Conservation (phyloP, 2,329 filamentous ascomycete species). For the Epicoccum sorghinum region DNA sequence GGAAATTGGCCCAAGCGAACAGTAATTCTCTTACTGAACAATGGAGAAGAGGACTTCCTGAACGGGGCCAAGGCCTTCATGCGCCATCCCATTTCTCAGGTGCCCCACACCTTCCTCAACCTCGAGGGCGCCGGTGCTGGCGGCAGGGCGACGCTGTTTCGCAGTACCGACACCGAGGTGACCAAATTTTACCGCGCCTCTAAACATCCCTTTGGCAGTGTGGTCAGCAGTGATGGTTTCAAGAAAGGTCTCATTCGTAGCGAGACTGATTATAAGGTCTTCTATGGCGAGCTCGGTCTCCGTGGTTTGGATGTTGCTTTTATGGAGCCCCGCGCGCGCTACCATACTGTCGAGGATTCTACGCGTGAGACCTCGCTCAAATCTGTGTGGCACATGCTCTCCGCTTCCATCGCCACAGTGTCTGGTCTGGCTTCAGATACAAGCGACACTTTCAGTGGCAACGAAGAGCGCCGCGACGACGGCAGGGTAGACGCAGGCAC, state of each 20-base stretch:
- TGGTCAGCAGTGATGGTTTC: conserved; percentile 85
- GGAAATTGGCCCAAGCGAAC: conserved; percentile 77
- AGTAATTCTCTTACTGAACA: conserved; percentile 87
- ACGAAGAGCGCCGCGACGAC: conserved; percentile 61
- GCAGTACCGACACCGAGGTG: conserved; percentile 85
- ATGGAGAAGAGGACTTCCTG: conserved; percentile 91
- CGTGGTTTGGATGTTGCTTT: conserved; percentile 93
- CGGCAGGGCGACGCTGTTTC: conserved; percentile 84
- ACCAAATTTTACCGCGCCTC: conserved; percentile 76
- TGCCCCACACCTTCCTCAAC: conserved; percentile 89
- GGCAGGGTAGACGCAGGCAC: conserved; percentile 70
- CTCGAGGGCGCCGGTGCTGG: conserved; percentile 94
- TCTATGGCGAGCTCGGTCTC: conserved; percentile 76
- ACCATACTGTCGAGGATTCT: conserved; percentile 92
- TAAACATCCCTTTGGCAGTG: conserved; percentile 80
- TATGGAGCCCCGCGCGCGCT: conserved; percentile 81
- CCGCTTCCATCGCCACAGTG: conserved; percentile 76
- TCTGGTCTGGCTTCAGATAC: conserved; percentile 72
- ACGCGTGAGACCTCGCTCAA: conserved; percentile 73
- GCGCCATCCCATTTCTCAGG: conserved; percentile 78
- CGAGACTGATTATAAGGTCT: conserved; percentile 88
- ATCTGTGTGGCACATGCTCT: conserved; percentile 94
- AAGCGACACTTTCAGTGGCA: conserved; percentile 69
- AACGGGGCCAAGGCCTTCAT: conserved; percentile 87
- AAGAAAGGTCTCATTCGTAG: conserved; percentile 78